phyloP scores from a whole-genome alignment of 192 early-diverging fungal species.

The Rhizophagus clarus region DNA sequence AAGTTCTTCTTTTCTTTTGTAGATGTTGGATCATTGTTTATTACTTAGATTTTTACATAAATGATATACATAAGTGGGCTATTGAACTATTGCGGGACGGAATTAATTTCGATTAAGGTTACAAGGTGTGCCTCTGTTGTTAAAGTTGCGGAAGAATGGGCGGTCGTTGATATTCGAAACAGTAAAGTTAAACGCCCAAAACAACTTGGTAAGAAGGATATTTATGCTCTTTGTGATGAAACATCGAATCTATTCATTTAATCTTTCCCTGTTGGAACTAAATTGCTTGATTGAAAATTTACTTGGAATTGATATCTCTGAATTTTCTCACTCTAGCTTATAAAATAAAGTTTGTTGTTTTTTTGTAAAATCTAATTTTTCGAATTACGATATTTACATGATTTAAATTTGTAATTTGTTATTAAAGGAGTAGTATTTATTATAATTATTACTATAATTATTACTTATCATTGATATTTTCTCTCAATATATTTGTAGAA shows the following conservation, averaged over 20 bases:
- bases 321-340: too few species aligned
- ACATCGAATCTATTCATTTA: conserved; percentile 20
- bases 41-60: conserved; percentile 36
- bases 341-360: too few species aligned
- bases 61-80: conserved; percentile 34
- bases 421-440: too few species aligned
- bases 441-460: too few species aligned
- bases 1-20: conserved; percentile 36
- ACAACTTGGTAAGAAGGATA: neutral
- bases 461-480: too few species aligned
- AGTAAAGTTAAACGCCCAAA: neutral
- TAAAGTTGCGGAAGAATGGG: conserved; percentile 20
- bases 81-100: too few species aligned
- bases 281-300: conserved; percentile 25
- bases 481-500: too few species aligned
- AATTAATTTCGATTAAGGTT: conserved; percentile 36
- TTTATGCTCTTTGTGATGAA: conserved; percentile 25
- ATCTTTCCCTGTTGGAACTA: conserved; percentile 14
- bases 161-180: conserved; percentile 29
- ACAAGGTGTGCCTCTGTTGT: conserved; percentile 5
- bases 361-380: too few species aligned
- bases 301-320: conserved; percentile 24
- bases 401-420: too few species aligned
- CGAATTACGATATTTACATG: too few species aligned
- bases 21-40: conserved; percentile 37